Base-by-base conservation (phyloP, 179 eudicot species). In the Drosera spatulata region DNA sequence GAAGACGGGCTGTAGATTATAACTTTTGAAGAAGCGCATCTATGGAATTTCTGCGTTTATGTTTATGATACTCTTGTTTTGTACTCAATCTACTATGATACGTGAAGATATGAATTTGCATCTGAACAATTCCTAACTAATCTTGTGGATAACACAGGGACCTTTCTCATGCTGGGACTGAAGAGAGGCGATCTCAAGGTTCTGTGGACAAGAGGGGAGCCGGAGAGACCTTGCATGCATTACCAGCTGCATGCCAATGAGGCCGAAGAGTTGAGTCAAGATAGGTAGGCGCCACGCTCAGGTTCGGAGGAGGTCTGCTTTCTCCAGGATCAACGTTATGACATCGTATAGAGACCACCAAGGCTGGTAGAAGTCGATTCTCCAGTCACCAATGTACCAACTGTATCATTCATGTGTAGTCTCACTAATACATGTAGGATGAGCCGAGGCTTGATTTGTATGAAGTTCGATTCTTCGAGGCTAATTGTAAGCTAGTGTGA, bases 141-240 rank as follows among this genome's bases (percentile, higher is more conserved):
- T 14, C 41, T 38, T n/a, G 39, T 65, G 68, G 33, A 40, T 41
- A 60, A 61, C 13, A 64, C 82, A 89, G 97, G 97, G 44, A 86
- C 91, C 14, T 61, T 89, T 13, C 53, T 80, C 66, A 55, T 71
- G 64, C 56, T 86, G 59, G 91, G 86, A 53, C 78, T 59, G 61
- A 86, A 74, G 78, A 72, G 95, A 73, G 88, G 91, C 4, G 85
- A 82, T 50, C 75, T 89, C 61, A 73, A 64, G 70, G 53, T 69
- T 46, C 60, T 89, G 47, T 89, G 97, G 91, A 63, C 80, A 8
- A 79, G 71, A 64, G 95, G 97, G 8, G 85, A 79, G 60, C 95
- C 95, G 2, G 81, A 80, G 58, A 76, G 82, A 65, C 67, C 73
- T 44, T 86, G 97, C 77, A 75, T 82, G 49, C 96, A 88, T 70